Evolutionary conservation across 306 rosid species (phyloP).

Genomic region (Cyclanthera cordifolia): DNA sequence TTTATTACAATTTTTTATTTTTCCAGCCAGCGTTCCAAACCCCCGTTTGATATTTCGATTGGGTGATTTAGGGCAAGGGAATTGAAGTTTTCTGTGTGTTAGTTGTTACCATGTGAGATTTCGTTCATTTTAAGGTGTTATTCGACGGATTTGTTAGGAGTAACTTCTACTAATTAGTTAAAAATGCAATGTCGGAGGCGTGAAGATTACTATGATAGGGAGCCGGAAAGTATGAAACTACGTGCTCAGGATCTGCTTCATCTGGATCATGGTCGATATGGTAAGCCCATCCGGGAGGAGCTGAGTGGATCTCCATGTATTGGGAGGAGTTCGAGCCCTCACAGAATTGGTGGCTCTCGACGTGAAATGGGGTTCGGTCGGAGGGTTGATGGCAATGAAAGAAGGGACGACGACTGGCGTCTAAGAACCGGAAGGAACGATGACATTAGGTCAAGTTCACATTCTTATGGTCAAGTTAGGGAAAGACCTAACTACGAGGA

Average conservation of each 20-base stretch:
- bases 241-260: constrained; percentile 31
- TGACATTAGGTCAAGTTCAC: constrained; percentile 34
- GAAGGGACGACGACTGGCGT: constrained; percentile 46
- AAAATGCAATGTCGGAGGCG: constrained; percentile 49
- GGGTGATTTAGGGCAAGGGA: constrained; percentile 7
- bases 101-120: neutral
- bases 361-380: constrained; percentile 28
- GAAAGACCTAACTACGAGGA: constrained; percentile 37
- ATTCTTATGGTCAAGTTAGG: constrained; percentile 32
- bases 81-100: constrained; percentile 4
- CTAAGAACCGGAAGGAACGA: constrained; percentile 34
- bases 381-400: constrained; percentile 29
- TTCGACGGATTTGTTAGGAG: constrained; percentile 20
- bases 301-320: constrained; percentile 22
- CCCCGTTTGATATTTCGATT: neutral
- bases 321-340: constrained; percentile 50
- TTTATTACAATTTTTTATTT: constrained; percentile 6
- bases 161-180: constrained; percentile 11
- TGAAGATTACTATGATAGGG: constrained; percentile 30
- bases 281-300: constrained; percentile 24
- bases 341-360: constrained; percentile 28
- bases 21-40: neutral
- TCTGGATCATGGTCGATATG: constrained; percentile 21
- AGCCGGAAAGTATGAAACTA: constrained; percentile 25
- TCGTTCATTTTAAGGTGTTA: neutral